A percentile compares a stretch with the other conserved stretches of the same genome.
Evolutionary conservation across 2,329 filamentous ascomycete genomes (phyloP).

Genomic region (Chrysoporthe cubensis): DNA sequence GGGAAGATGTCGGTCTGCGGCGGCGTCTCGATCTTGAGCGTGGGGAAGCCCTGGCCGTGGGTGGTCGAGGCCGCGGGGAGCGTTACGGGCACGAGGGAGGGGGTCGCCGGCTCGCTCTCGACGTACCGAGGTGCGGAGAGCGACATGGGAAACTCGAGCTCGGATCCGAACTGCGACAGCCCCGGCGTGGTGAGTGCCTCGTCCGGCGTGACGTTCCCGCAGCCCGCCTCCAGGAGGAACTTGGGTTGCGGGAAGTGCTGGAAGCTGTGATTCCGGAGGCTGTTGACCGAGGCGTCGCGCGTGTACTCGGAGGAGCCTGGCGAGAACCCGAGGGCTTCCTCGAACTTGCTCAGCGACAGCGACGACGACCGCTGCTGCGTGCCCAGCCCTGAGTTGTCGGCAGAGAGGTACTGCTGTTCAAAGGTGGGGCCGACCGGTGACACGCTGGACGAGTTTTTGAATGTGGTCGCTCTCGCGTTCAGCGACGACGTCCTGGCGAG

Average conservation of each 20-base stretch:
- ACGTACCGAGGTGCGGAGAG: constrained; percentile 50
- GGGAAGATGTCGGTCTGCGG: constrained; percentile 43
- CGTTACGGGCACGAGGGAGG: constrained; percentile 49
- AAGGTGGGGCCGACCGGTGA: constrained; percentile 22
- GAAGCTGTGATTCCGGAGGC: constrained; percentile 19
- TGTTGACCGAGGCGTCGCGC: constrained; percentile 32
- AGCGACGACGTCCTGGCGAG: constrained; percentile 20
- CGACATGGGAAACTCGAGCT: constrained; percentile 49
- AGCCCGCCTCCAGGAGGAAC: constrained; percentile 36
- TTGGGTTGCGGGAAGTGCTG: constrained; percentile 34
- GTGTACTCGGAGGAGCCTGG: constrained; percentile 46
- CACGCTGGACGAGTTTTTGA: constrained; percentile 16
- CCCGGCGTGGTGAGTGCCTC: constrained; percentile 55
- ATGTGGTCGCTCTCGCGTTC: constrained; percentile 18
- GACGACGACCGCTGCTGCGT: constrained; percentile 37
- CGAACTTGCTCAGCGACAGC: constrained; percentile 34
- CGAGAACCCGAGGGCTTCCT: constrained; percentile 44
- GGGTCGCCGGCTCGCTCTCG: constrained; percentile 54
- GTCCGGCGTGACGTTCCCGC: constrained; percentile 46
- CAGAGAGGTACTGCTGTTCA: constrained; percentile 27
- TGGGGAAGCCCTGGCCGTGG: constrained; percentile 36
- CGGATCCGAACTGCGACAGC: constrained; percentile 48
- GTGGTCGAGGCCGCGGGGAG: constrained; percentile 45
- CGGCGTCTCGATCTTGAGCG: constrained; percentile 58
- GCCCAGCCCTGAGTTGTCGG: constrained; percentile 35